phyloP scores from a whole-genome alignment of 208 protist species.

The Crithidia fasciculata region DNA sequence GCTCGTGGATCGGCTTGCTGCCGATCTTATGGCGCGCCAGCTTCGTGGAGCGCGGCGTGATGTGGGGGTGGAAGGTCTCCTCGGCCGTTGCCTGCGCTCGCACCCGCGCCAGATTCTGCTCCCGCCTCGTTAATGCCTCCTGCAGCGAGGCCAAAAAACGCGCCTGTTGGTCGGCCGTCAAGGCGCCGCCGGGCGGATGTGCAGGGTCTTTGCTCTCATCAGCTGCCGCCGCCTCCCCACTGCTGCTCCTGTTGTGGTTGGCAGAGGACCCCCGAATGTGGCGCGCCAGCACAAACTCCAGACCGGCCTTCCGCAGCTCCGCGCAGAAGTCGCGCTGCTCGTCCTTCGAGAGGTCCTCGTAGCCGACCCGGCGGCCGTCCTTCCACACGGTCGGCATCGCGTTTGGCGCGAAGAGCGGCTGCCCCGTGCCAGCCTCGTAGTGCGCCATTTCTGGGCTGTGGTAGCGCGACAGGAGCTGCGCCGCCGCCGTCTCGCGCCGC shows the following conservation, averaged over 20 bases:
- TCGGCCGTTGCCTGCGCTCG: slow-evolving; percentile 30
- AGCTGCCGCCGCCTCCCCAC: slow-evolving; percentile 1
- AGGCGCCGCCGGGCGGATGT: neutral
- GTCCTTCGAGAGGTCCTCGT: slow-evolving; percentile 41
- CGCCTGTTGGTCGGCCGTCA: slow-evolving; percentile 11
- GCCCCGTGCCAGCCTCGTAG: slow-evolving; percentile 49
- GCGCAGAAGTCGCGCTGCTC: slow-evolving; percentile 42
- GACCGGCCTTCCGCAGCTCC: slow-evolving; percentile 33
- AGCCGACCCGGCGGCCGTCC: slow-evolving; percentile 53
- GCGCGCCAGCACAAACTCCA: slow-evolving; percentile 47
- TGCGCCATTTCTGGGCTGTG: slow-evolving; percentile 33
- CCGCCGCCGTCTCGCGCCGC: slow-evolving; percentile 39
- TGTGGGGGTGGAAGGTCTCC: slow-evolving; percentile 45
- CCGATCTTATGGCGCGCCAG: slow-evolving; percentile 44
- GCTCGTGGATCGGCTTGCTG: slow-evolving; percentile 45
- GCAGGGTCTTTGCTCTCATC: neutral
- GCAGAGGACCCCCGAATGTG: slow-evolving; percentile 20
- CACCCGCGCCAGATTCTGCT: slow-evolving; percentile 26
- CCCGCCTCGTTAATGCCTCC: slow-evolving; percentile 28
- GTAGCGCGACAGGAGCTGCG: slow-evolving; percentile 33
- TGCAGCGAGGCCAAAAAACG: slow-evolving; percentile 39
- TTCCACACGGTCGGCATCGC: slow-evolving; percentile 58
- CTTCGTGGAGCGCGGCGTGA: slow-evolving; percentile 30
- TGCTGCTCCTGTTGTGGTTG: slow-evolving; percentile 5
- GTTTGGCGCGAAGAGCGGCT: slow-evolving; percentile 70